Evolutionary conservation across 345 rosid genomes (phyloP).

Genomic region (Boechera retrofracta): DNA sequence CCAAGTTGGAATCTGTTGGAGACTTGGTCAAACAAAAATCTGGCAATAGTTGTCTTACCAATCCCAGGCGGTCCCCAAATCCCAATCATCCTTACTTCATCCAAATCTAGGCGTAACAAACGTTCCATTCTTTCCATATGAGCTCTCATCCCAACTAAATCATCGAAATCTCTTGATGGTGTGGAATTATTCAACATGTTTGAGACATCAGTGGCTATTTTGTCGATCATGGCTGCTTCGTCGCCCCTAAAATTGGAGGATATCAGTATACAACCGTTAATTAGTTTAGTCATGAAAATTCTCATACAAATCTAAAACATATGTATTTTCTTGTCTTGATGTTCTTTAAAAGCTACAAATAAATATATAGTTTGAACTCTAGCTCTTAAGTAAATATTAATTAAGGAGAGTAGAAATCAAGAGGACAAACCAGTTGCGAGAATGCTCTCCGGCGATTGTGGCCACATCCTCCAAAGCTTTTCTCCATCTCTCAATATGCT

Average conservation of each 20-base stretch:
- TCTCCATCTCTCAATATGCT: too few relatives aligned
- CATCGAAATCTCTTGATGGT: background rate
- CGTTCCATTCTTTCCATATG: background rate
- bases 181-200: background rate
- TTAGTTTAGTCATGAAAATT: background rate
- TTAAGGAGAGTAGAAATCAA: too few relatives aligned
- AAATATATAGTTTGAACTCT: too few relatives aligned
- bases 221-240: background rate
- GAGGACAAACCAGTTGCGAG: too few relatives aligned
- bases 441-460: too few relatives aligned
- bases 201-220: background rate
- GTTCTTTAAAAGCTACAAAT: background rate
- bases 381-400: too few relatives aligned
- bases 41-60: background rate
- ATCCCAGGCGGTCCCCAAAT: background rate
- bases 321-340: background rate
- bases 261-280: background rate
- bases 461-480: too few relatives aligned
- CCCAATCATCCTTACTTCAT: background rate
- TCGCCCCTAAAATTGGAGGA: background rate
- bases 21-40: background rate
- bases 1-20: background rate
- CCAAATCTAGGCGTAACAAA: background rate
- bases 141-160: background rate
- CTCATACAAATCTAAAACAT: background rate